These are phyloP conservation scores for Microstegium vimineum DNA, from an alignment of 176 grass and related monocot genomes.

Conservation along the genomic window DNA sequence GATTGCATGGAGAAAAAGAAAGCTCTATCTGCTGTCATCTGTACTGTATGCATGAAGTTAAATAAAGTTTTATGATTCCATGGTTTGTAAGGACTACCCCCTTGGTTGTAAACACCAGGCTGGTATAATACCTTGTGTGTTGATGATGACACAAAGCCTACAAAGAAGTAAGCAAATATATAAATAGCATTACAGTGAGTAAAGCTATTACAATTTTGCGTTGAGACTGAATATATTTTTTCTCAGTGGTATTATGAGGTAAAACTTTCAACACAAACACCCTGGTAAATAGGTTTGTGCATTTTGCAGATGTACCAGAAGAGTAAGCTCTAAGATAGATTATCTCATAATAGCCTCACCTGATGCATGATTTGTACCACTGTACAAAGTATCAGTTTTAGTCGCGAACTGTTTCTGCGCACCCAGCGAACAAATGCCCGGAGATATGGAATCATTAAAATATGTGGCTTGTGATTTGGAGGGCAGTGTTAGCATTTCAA, in stretches of 20 bases:
- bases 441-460: constrained; percentile 19
- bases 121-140: constrained; percentile 48
- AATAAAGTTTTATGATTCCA: not conserved
- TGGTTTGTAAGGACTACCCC: not conserved
- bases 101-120: constrained; percentile 10
- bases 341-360: constrained; percentile 30
- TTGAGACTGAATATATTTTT: not conserved
- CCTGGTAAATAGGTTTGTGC: constrained; percentile 6
- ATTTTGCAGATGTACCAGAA: constrained; percentile 1
- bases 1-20: not conserved
- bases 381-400: constrained; percentile 26
- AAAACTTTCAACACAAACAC: constrained; percentile 18
- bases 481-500: constrained; percentile 70
- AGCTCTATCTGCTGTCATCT: not conserved
- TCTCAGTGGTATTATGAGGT: not conserved
- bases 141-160: constrained; percentile 45
- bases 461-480: constrained; percentile 25
- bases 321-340: not conserved
- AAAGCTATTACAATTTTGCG: not conserved
- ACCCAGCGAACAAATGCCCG: not conserved
- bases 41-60: constrained; percentile 5
- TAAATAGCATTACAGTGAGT: constrained; percentile 35
- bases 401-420: not conserved
- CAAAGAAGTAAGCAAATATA: constrained; percentile 38
- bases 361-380: constrained; percentile 25